Evolutionary conservation across 176 grass and related monocot species (phyloP).

Genomic region (Rhynchospora tenuis): DNA sequence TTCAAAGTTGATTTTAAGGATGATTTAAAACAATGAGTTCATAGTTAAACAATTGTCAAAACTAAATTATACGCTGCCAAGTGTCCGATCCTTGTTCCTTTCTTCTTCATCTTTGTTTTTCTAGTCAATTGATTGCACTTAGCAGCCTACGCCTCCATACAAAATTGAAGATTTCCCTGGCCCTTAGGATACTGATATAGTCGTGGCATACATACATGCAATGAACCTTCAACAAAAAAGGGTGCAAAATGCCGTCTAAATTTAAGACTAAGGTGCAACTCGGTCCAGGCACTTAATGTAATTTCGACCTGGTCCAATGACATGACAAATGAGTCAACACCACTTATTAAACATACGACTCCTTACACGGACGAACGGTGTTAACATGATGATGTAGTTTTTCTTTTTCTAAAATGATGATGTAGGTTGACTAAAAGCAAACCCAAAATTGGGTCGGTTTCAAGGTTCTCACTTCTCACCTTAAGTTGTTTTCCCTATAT

Average conservation of each 20-base stretch:
- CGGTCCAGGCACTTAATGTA: background rate
- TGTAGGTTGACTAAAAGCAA: background rate
- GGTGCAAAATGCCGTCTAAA: background rate
- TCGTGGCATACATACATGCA: background rate
- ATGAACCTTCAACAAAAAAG: background rate
- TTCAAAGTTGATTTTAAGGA: background rate
- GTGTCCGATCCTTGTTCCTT: background rate
- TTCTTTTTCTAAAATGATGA: background rate
- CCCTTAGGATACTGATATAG: background rate
- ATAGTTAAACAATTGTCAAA: no score
- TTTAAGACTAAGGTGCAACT: background rate
- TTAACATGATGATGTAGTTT: background rate
- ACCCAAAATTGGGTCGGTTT: background rate
- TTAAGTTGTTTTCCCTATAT: background rate
- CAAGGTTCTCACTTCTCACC: background rate
- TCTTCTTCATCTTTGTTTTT: background rate
- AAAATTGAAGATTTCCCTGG: background rate
- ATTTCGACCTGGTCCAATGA: background rate
- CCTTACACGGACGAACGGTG: background rate
- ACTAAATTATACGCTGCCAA: background rate
- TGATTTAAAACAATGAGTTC: no score
- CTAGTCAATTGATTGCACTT: background rate
- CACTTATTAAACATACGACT: background rate
- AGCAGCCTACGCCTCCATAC: background rate
- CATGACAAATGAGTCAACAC: constrained; percentile 1